Evolutionary conservation across 176 grass and related monocot genomes (phyloP), one percentile per base, ranked within the genome.

Genomic region (Aegilops sharonensis): DNA sequence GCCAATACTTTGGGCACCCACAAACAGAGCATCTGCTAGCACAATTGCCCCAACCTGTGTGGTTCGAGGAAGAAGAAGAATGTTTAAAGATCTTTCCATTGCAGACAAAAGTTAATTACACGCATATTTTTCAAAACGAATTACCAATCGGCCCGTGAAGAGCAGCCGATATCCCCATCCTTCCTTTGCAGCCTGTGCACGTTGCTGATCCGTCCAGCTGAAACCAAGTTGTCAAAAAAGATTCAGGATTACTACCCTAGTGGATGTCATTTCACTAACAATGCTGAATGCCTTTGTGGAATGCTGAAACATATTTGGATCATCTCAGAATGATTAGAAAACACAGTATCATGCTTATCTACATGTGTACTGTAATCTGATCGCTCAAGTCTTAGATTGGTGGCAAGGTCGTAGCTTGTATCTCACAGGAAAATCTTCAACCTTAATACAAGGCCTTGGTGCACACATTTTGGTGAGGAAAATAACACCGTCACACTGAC

Each of bases 191-290:
- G 90, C 97, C 81, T 91, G 84, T 10, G 60, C 45, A 48, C 94
- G 93, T 59, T 98, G 97, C 73, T 98, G 94, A 88, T 98, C 97
- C 1, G 94, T 98, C 97, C 97, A 96, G 75, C 94, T 98, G 79
- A 47, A 86, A 66, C 59, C n/a, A 66, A 20, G 66, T 78, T 6
- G 68, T 12, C 61, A 50, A 79, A 43, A 59, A 50, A 36, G 36
- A 10, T 80, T 80, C 67, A 47, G 27, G 21, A 81, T 4, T 24
- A 64, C 7, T 36, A 23, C 17, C 4, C 17, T 83, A 10, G 32
- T 83, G 39, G 36, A 59, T 54, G 34, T n/a, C 64, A 47, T 63
- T 39, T 20, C 20, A 73, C 52, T 36, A 21, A 21, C 21, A 68
- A 54, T 54, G 43, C 12, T 30, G 27, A 50, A 68, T 37, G 13